Conservation (phyloP, 1,139 yeast species). For the Meyerozyma smithsonii region DNA sequence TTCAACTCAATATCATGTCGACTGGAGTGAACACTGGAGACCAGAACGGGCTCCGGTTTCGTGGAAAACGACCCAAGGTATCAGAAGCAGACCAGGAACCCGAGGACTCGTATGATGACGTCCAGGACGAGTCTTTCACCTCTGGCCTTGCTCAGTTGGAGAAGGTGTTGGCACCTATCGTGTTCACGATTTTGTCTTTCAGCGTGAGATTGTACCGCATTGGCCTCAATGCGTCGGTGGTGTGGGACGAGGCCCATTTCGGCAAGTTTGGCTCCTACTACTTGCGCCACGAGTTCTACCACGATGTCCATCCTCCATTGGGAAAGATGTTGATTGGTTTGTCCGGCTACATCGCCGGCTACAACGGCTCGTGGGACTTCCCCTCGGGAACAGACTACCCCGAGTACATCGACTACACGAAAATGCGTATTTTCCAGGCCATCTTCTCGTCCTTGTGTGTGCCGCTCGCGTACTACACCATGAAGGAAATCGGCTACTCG, state of each 20-base stretch:
- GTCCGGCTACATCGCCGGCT: slow-evolving; percentile 64
- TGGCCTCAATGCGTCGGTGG: slow-evolving; percentile 58
- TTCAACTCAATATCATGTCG: not conserved
- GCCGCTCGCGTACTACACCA: slow-evolving; percentile 62
- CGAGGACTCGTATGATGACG: not conserved
- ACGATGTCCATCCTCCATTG: slow-evolving; percentile 77
- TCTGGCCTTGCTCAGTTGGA: not conserved
- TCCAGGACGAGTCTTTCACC: not conserved
- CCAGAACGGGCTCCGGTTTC: not conserved
- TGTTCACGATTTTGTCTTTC: not conserved
- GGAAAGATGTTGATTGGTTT: slow-evolving; percentile 69
- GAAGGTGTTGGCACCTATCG: not conserved
- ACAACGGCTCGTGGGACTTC: slow-evolving; percentile 60
- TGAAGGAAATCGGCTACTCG: slow-evolving; percentile 43
- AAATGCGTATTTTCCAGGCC: slow-evolving; percentile 67
- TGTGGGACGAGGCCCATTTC: slow-evolving; percentile 97
- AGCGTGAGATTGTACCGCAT: slow-evolving; percentile 62
- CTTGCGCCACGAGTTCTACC: slow-evolving; percentile 61
- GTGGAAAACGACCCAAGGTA: not conserved
- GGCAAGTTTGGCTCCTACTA: slow-evolving; percentile 64
- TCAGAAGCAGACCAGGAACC: not conserved
- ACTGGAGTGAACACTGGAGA: not conserved
- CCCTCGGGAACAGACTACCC: slow-evolving; percentile 60
- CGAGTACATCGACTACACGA: slow-evolving; percentile 45
- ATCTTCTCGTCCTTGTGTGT: slow-evolving; percentile 57